A percentile compares a stretch with the other conserved stretches of the same genome.
Evolutionary conservation across 1,284 basidiomycete genomes (phyloP).

Genomic region (Cryptococcus floricola): DNA sequence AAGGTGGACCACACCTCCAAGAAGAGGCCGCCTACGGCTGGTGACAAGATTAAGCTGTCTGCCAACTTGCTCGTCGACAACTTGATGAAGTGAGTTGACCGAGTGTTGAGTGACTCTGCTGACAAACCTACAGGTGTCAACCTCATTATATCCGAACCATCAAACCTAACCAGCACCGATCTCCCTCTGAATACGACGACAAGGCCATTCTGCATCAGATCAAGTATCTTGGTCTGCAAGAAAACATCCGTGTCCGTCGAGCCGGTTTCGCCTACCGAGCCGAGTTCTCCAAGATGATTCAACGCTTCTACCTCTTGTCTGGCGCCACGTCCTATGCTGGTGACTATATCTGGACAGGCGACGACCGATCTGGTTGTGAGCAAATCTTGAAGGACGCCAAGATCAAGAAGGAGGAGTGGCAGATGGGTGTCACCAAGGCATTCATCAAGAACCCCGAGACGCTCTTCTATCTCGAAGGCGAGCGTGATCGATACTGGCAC

Average conservation of each 20-base stretch:
- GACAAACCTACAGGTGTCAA: constrained; percentile 73
- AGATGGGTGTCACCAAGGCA: constrained; percentile 97
- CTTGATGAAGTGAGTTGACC: constrained; percentile 28
- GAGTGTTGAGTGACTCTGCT: not conserved
- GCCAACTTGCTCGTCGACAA: constrained; percentile 87
- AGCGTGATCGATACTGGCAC: constrained; percentile 99
- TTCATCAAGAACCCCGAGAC: constrained; percentile 99
- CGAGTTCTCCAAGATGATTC: constrained; percentile 94
- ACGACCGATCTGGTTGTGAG: constrained; percentile 86
- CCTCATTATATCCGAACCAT: constrained; percentile 99
- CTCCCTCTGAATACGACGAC: constrained; percentile 83
- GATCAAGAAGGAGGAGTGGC: constrained; percentile 96
- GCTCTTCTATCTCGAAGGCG: constrained; percentile 95
- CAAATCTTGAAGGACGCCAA: constrained; percentile 91
- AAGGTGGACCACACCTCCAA: constrained; percentile 94
- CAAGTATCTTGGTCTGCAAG: constrained; percentile 97
- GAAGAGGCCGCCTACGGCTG: constrained; percentile 95
- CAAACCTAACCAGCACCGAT: constrained; percentile 98
- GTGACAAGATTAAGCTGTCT: constrained; percentile 96
- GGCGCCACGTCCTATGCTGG: constrained; percentile 95
- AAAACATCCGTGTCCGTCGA: constrained; percentile 95
- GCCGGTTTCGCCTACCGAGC: constrained; percentile 93
- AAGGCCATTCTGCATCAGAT: constrained; percentile 97
- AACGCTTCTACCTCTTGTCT: constrained; percentile 93
- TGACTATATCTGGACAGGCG: constrained; percentile 95